phyloP scores from a whole-genome alignment of 2,329 filamentous ascomycete genomes.

The Metarhizium brunneum region DNA sequence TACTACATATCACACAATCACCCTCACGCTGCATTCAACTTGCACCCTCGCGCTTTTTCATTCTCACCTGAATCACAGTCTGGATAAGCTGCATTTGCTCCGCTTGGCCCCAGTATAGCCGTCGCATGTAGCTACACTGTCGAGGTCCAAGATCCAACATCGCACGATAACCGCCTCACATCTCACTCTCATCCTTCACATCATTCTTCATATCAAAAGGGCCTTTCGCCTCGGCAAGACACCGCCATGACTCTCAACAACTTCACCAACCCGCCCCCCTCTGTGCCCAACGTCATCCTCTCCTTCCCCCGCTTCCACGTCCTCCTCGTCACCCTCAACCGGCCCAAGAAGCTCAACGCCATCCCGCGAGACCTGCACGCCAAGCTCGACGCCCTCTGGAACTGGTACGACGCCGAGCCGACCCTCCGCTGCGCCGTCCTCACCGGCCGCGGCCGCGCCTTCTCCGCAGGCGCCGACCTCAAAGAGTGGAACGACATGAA shows the following conservation, averaged over 20 bases:
- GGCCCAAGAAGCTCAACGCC: constrained; percentile 39
- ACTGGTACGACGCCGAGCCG: constrained; percentile 54
- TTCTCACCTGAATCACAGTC: no score
- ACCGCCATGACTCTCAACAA: constrained; percentile 11
- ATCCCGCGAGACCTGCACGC: constrained; percentile 39
- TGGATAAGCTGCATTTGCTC: no score
- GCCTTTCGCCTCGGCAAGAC: background rate
- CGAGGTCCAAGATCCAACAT: no score
- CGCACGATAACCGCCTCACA: no score
- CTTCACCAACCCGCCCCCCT: constrained; percentile 28
- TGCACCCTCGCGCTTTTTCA: no score
- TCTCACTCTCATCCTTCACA: no score
- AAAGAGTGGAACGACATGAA: constrained; percentile 47
- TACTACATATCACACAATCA: no score
- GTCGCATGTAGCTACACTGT: no score
- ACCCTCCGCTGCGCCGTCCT: constrained; percentile 51
- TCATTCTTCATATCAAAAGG: background rate
- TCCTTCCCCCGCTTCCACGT: constrained; percentile 44
- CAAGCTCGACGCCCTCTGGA: constrained; percentile 39
- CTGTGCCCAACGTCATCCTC: constrained; percentile 30
- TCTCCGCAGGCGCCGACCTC: constrained; percentile 59
- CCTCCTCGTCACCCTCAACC: constrained; percentile 20
- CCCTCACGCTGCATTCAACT: no score
- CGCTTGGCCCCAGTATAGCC: no score
- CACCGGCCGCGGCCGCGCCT: constrained; percentile 53